Evolutionary conservation across 345 rosid species (phyloP), one percentile per base, ranked within the genome.

Genomic region (Citrus mangshanensis): DNA sequence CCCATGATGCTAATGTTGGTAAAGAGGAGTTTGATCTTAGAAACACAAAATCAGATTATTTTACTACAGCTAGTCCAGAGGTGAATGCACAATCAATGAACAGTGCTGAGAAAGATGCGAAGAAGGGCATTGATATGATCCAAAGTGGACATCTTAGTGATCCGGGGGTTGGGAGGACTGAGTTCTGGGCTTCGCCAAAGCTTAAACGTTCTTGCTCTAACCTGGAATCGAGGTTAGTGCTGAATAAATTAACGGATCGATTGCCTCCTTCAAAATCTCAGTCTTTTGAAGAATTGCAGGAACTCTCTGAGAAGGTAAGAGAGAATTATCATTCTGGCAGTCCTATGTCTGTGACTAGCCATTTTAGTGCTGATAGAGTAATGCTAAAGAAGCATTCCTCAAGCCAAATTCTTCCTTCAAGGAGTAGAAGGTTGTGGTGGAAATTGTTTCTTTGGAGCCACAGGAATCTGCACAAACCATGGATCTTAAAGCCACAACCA

Each of bases 381-480:
- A 93, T 95, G 93, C 85, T 95, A 75, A 91, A 90, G 90, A 95
- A 92, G 84, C 96, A 89, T 74, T 93, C 99, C 10, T 92, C 98
- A 0, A 92, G 94, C 88, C 99, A 95, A 83, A 86, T 95, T 77
- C 89, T 93, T 28, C 98, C 99, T 7, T 95, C 99, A 0, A 89
- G 97, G 49, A 91, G 97, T 79, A 83, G 94, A 58, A 85, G 78
- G 58, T 84, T 96, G 24, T 93, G 97, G 98, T 91, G 98, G 98
- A 93, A 94, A 71, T 77, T 93, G 78, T 92, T 93, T 70, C 91
- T 96, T 9, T 93, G 99, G 99, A 96, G 99, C 82, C 98, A 93
- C 76, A 83, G 99, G 82, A 96, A 91, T 85, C 78, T 87, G 60
- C 97, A 93, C 71, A 82, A 84, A 79, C 89, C 88, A 32, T 68